Percentiles rank a stretch among this genome's conserved stretches.
phyloP scores from a whole-genome alignment of 495 filamentous ascomycete species.

The Penicillium tannophilum region DNA sequence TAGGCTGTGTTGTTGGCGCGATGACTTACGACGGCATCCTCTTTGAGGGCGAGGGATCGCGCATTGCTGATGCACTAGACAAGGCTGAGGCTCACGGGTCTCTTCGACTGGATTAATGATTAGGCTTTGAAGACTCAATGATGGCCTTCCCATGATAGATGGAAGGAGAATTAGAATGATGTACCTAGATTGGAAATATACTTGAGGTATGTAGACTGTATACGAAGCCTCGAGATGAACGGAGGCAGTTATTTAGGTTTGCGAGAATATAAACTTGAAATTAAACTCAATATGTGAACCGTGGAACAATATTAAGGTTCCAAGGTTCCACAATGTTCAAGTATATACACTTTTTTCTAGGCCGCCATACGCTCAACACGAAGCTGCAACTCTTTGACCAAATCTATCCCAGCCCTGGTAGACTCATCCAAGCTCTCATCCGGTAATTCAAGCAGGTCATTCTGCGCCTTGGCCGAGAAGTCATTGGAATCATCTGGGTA shows the following conservation, averaged over 20 bases:
- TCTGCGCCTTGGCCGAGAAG: constrained; percentile 39
- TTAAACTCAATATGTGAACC: no score
- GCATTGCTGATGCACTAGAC: constrained; percentile 32
- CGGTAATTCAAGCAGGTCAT: constrained; percentile 54
- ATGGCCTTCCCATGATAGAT: no score
- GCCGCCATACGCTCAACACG: constrained; percentile 30
- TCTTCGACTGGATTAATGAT: constrained; percentile 26
- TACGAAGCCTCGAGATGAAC: no score
- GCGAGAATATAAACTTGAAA: no score
- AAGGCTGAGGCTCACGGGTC: constrained; percentile 31
- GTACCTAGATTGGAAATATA: no score
- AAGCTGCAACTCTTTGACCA: constrained; percentile 29
- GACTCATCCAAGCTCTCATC: constrained; percentile 59
- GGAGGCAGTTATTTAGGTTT: no score
- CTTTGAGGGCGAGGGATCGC: constrained; percentile 38
- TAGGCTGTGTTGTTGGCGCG: constrained; percentile 36
- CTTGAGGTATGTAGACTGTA: no score
- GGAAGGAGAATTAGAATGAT: no score
- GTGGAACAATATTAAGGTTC: no score
- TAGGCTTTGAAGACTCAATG: neutral
- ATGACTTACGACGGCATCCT: constrained; percentile 32
- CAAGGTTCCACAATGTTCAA: no score
- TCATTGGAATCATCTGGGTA: constrained; percentile 43
- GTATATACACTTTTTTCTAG: neutral
- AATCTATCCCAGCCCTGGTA: constrained; percentile 44